These are phyloP conservation scores for Aspergillus incahuasiensis DNA, from an alignment of 495 filamentous ascomycete species.

Conservation along the genomic window DNA sequence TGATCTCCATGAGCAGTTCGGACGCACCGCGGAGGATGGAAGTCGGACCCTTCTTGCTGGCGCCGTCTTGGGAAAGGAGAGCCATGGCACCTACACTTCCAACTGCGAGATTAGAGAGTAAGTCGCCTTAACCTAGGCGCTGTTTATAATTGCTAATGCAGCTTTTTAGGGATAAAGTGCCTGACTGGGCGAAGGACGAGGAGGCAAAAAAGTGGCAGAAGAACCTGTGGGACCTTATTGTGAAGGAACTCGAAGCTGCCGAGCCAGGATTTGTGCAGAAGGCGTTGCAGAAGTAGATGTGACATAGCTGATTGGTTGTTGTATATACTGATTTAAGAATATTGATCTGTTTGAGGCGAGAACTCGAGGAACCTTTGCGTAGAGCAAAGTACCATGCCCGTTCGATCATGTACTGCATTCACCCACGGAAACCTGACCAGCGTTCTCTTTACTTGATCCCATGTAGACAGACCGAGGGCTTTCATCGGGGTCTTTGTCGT, in stretches of 20 bases:
- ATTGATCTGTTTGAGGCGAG: not conserved
- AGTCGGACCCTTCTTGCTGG: constrained; percentile 3
- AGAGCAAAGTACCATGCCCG: not conserved
- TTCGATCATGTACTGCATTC: not conserved
- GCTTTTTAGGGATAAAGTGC: not conserved
- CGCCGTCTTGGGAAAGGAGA: not conserved
- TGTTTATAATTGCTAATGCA: not conserved
- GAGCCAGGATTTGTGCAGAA: constrained; percentile 1
- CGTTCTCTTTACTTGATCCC: not conserved
- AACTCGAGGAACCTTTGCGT: not conserved
- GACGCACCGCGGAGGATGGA: constrained; percentile 3
- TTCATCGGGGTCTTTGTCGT: not conserved
- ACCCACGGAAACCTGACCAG: constrained; percentile 1
- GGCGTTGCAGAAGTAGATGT: not conserved
- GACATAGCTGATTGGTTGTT: not conserved
- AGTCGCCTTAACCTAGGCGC: not conserved
- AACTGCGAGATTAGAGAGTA: constrained; percentile 3
- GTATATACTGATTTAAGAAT: not conserved
- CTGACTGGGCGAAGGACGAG: not conserved
- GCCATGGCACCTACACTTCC: not conserved
- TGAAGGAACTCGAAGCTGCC: not conserved
- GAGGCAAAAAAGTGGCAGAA: constrained; percentile 1
- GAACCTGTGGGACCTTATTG: not conserved
- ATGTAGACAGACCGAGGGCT: not conserved
- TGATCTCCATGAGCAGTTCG: not conserved